Percentiles rank a stretch among this genome's conserved stretches.
Evolutionary conservation across 1,139 yeast species (phyloP).

Genomic region (Taphrina confusa): DNA sequence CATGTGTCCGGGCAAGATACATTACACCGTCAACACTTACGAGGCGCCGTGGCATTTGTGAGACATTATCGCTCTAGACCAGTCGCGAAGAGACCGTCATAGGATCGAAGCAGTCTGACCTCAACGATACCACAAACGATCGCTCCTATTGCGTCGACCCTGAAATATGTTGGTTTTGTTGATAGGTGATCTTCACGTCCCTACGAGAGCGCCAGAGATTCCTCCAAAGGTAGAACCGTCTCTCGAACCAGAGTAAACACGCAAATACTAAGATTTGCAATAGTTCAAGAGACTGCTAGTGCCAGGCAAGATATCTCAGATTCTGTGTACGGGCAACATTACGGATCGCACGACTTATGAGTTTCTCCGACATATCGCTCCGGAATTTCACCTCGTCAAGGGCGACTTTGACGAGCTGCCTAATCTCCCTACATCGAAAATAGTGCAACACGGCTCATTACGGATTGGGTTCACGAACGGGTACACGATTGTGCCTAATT

Average conservation of each 20-base stretch:
- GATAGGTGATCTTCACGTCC: conserved; percentile 85
- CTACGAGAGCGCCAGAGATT: conserved; percentile 69
- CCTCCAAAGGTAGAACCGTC: conserved; percentile 30
- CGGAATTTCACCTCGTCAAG: conserved; percentile 71
- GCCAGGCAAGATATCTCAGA: conserved; percentile 83
- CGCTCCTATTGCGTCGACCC: too few species aligned
- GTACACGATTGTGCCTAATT: conserved; percentile 75
- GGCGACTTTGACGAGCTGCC: conserved; percentile 65
- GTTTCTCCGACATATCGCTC: conserved; percentile 66
- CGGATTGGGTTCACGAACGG: conserved; percentile 86
- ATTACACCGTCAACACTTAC: too few species aligned
- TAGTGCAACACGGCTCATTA: conserved; percentile 68
- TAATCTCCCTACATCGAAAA: conserved; percentile 62
- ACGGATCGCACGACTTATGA: conserved; percentile 65
- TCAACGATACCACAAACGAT: too few species aligned
- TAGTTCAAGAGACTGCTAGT: conserved; percentile 69
- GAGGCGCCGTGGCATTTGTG: too few species aligned
- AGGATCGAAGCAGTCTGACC: too few species aligned
- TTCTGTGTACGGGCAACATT: conserved; percentile 80
- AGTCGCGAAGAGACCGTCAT: too few species aligned
- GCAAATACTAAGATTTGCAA: not conserved
- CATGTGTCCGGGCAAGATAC: too few species aligned
- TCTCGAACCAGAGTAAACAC: not conserved
- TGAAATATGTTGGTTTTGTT: conserved; percentile 74
- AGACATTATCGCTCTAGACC: too few species aligned